Base-by-base conservation (phyloP, 2,329 filamentous ascomycete genomes). In the Scedosporium apiospermum region DNA sequence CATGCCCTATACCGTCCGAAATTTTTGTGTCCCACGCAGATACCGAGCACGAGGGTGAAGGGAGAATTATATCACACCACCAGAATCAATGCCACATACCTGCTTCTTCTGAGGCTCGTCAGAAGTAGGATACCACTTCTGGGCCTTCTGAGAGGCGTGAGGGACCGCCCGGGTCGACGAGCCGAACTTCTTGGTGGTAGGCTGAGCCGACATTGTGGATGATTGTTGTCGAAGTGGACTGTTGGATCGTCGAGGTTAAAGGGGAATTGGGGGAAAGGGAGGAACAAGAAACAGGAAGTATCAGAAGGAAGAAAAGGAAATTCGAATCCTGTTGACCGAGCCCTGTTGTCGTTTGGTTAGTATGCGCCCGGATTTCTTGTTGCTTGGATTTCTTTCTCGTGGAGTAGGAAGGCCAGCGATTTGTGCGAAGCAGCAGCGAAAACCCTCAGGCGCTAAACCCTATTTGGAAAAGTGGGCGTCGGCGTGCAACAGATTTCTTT, bases 41-140 rank as follows among this genome's bases (percentile, higher is more conserved):
- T 12, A 38, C 6, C n/a, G 18, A 21, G 26, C 21, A 34, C 14
- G 30, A 41, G 23, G n/a, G 27, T 16, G 3, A 58, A 30, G 7
- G 41, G 7, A 16, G 18, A 14, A 61, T 44, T 10, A 57, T n/a
- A 57, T 42, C n/a, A n/a, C 60, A 41, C 23, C 27, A n/a, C 26
- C n/a, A 3, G 7, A 16, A 27, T 41, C 26, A 30, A 61, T 41
- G 27, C 46, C 21, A 90, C 92, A 86, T 87, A 99, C 95, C 90
- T 96, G 93, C 88, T 93, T 96, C 75, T 87, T 86, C 81, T 89
- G 82, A 78, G 85, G 77, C 77, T 93, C 90, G 81, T 97, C 93
- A 80, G 96, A 90, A 77, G 91, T 90, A 79, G 92, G 91, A 84
- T 99, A 99, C 91, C 93, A 99, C 85, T 97, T 98, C 86, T 90